Evolutionary conservation across 257 asterid species (phyloP), one percentile per base, ranked within the genome.

Genomic region (Plantago major): DNA sequence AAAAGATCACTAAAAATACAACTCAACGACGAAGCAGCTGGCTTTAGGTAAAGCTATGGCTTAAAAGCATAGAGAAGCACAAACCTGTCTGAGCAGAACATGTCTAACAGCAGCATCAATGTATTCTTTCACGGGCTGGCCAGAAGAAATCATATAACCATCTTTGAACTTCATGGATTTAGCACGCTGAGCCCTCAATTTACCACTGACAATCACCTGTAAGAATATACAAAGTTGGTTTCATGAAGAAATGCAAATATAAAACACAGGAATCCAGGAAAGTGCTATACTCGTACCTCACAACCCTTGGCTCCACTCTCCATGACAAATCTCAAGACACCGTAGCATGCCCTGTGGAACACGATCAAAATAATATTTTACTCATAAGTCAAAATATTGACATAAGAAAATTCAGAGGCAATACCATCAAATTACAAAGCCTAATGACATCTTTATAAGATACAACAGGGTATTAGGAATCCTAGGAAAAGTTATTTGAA

Each of bases 101-200:
- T 69, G 69, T 55, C 74, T 62, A 16, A 69, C 69, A 10, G 74
- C 74, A 45, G 74, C 22, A 58, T 69, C 74, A 12, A 69, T 69
- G 50, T 62, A 69, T 12, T 69, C 74, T 9, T 69, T 69, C 46
- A 69, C 74, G 0, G 69, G 74, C 44, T 62, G 74, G 9, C 69
- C 74, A 55, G 74, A 69, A 0, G 74, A 69, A 16, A 69, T 76
- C 92, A 87, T 82, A 64, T 84, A 84, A 0, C 90, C 90, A 48
- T 84, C 88, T 66, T 79, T 87, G 78, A 80, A 82, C 40, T 69
- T 69, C 74, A 69, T 69, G 42, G 74, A 48, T 17, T 70, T 63
- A 3, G 68, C 75, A 42, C 71, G 75, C 10, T 42, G 53, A 14
- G 75, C 75, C 38, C 75, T 64, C 61, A 70, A 62, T 7, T 70